Percentiles rank a stretch among this genome's conserved stretches.
phyloP scores from a whole-genome alignment of 176 grass and related monocot species.

The Avena atlantica region DNA sequence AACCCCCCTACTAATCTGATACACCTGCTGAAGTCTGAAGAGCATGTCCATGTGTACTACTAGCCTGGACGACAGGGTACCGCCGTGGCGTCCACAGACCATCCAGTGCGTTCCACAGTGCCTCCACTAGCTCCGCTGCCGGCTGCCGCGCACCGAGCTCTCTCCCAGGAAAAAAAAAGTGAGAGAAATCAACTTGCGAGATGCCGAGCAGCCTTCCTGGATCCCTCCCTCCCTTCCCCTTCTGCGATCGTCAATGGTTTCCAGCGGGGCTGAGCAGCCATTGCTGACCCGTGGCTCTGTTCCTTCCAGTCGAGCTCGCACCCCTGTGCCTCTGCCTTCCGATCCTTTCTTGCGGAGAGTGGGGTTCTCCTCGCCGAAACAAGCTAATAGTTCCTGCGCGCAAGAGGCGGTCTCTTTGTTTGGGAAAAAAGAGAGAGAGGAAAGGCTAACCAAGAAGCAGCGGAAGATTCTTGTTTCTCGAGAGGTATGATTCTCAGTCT shows the following conservation, averaged over 20 bases:
- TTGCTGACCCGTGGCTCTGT: neutral
- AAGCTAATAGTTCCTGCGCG: neutral
- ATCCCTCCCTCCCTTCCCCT: neutral
- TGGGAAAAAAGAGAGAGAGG: neutral
- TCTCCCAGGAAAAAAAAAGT: neutral
- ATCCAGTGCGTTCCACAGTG: neutral
- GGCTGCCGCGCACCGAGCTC: neutral
- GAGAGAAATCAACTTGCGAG: neutral
- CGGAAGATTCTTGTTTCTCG: neutral
- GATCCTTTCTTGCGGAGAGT: neutral
- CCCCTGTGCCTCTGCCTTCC: neutral
- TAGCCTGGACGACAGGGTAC: neutral
- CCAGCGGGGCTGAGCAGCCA: slow-evolving; percentile 10
- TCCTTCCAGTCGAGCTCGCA: neutral
- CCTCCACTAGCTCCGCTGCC: neutral
- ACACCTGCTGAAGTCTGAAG: neutral
- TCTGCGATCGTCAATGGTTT: slow-evolving; percentile 26
- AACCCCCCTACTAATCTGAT: neutral
- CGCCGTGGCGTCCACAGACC: neutral
- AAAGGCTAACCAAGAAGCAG: neutral
- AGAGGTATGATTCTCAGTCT: neutral
- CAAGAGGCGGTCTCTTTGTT: no score
- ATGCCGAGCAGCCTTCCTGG: neutral
- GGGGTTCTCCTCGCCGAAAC: neutral
- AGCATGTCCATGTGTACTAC: neutral